These are phyloP conservation scores for Aspergillus fumigatiaffinis DNA, from an alignment of 2,329 filamentous ascomycete species.

Conservation along the genomic window DNA sequence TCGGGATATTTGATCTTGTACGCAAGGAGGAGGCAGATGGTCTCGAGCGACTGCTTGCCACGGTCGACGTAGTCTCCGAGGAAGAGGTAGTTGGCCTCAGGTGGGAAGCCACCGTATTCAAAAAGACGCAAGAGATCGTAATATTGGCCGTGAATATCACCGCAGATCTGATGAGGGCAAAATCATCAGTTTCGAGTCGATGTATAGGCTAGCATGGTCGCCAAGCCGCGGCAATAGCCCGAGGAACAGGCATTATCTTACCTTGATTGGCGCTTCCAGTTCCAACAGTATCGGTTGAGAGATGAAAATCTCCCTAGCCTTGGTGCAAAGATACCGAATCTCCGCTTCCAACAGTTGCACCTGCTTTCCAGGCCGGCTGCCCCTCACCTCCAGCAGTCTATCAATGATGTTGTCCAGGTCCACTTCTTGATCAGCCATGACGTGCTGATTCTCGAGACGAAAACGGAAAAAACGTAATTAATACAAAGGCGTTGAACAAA, in stretches of 20 bases:
- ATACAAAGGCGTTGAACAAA: slow-evolving; percentile 16
- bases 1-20: slow-evolving; percentile 99
- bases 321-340: slow-evolving; percentile 96
- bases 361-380: slow-evolving; percentile 96
- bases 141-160: slow-evolving; percentile 99
- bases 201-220: not conserved
- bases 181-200: slow-evolving; percentile 12
- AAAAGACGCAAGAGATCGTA: slow-evolving; percentile 96
- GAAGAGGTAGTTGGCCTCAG: slow-evolving; percentile 99
- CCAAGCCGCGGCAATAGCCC: not conserved
- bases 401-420: slow-evolving; percentile 99
- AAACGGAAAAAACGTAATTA: slow-evolving; percentile 19
- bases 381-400: slow-evolving; percentile 92
- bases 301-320: slow-evolving; percentile 98
- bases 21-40: slow-evolving; percentile 90
- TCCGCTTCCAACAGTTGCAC: slow-evolving; percentile 94
- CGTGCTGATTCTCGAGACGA: slow-evolving; percentile 38
- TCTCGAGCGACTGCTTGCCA: slow-evolving; percentile 98
- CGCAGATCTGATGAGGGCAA: slow-evolving; percentile 72
- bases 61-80: slow-evolving; percentile 98
- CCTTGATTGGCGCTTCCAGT: slow-evolving; percentile 98
- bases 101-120: slow-evolving; percentile 97
- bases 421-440: slow-evolving; percentile 80
- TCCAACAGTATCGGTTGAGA: slow-evolving; percentile 97
- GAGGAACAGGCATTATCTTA: slow-evolving; percentile 38